Base-by-base conservation (phyloP, 305 asterid species). In the Striga hermonthica region DNA sequence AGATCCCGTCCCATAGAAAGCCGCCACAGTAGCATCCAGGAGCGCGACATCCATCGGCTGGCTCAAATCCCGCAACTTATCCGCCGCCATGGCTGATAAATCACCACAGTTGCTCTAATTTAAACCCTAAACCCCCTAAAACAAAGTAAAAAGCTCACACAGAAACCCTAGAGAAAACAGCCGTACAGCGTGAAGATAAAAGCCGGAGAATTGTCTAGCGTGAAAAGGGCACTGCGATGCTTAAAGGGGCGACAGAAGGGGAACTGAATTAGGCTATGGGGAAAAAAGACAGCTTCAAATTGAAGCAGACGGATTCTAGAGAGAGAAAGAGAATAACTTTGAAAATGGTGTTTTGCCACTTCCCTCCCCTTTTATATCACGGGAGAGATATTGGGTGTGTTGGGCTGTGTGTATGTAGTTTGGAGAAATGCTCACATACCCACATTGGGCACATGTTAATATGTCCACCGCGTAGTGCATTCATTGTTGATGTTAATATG, bases 1-100 rank as follows among this genome's bases (percentile, higher is more conserved):
- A 73, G 98, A 91, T 84, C 98, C 98, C 50, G 98, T 91, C 53
- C 95, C 98, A 68, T 91, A 91, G 78, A 91, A 89, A 62, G 95
- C 95, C 4, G 89, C 84, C 14, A 91, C 96, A n/a, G 96, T 89
- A 57, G 98, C 98, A 74, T 91, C 98, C 41, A 91, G 96, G 71
- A 91, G 75, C 12, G 82, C 60, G 48, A 91, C 96, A 50, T 91
- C 95, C 66, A 89, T 75, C 55, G 98, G 98, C 80, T 86, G 96
- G 60, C 85, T 80, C 79, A 91, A 85, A 84, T 91, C 95, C 65
- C 95, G 76, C 15, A 91, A 81, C 88, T 81, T 89, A 71, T 86
- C 96, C 71, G 94, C 88, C 62, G 91, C 96, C 96, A 89, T 90
- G 70, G 80, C 72, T 67, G 71, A 22, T 22, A 78, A 67, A 70